Evolutionary conservation across 2,329 filamentous ascomycete genomes (phyloP).

Genomic region (Ophiostoma perfectum): DNA sequence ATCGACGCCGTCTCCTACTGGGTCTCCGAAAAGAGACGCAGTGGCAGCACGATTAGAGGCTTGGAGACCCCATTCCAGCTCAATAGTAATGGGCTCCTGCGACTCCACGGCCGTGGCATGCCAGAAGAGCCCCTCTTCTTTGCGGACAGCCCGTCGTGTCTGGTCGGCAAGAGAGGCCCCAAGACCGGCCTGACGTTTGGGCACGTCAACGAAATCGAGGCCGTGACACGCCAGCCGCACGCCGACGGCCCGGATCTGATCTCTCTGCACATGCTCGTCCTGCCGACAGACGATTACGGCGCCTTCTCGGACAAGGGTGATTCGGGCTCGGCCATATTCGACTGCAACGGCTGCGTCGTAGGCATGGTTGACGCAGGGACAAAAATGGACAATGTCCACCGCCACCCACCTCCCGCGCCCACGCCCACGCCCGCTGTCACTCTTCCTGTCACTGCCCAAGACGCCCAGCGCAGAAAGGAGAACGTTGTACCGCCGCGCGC

Average conservation of each 20-base stretch:
- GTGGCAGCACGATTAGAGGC: not conserved
- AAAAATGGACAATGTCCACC: not conserved
- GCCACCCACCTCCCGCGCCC: not conserved
- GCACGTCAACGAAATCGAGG: not conserved
- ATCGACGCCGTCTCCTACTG: no score
- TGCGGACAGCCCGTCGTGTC: not conserved
- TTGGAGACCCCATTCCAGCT: not conserved
- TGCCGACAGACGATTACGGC: not conserved
- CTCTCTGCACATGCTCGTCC: not conserved
- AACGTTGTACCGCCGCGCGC: not conserved
- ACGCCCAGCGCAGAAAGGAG: not conserved
- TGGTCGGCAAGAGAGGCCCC: not conserved
- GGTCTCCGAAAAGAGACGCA: not conserved
- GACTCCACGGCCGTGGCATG: not conserved
- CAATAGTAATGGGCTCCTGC: not conserved
- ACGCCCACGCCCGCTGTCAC: not conserved
- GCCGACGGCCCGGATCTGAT: not conserved
- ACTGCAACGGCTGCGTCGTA: not conserved
- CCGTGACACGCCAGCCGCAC: not conserved
- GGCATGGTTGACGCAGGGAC: not conserved
- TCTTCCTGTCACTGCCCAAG: no score
- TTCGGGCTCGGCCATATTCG: not conserved
- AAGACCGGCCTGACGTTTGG: not conserved
- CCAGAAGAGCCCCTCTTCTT: not conserved
- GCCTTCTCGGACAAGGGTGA: not conserved